These are phyloP conservation scores for Allomyces javanicus DNA, from an alignment of 192 early-diverging fungal genomes.

Conservation along the genomic window DNA sequence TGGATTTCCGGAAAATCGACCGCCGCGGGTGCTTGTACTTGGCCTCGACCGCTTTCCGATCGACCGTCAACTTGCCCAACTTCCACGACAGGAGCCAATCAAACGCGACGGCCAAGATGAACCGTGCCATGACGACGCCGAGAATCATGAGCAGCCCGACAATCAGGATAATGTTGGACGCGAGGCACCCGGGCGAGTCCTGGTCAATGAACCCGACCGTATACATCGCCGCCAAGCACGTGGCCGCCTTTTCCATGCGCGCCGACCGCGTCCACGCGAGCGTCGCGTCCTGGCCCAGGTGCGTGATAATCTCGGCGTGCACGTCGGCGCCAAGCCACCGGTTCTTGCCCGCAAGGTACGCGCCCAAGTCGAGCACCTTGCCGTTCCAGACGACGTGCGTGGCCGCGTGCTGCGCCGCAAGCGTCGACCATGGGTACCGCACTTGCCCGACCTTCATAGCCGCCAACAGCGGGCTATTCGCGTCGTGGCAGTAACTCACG, in stretches of 20 bases:
- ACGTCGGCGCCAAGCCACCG: conserved; percentile 6
- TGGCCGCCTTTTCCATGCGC: conserved; percentile 4
- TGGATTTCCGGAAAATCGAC: background rate
- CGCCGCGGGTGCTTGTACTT: background rate
- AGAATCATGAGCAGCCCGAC: conserved; percentile 17
- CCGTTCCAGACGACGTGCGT: conserved; percentile 53
- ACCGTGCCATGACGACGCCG: conserved; percentile 9
- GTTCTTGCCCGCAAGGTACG: conserved; percentile 3
- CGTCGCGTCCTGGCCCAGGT: conserved; percentile 9
- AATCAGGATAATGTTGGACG: conserved; percentile 15
- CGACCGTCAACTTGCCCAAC: background rate
- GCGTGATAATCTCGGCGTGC: conserved; percentile 6
- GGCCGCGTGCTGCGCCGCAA: conserved; percentile 15
- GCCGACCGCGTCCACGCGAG: conserved; percentile 4
- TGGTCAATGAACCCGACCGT: conserved; percentile 11
- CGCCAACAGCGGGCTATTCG: conserved; percentile 6
- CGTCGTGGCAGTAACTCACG: conserved; percentile 3
- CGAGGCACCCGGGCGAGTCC: conserved; percentile 12
- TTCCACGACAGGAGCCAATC: background rate
- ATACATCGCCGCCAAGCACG: conserved; percentile 12
- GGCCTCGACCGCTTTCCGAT: background rate
- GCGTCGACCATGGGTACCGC: conserved; percentile 49
- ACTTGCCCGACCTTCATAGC: conserved; percentile 6
- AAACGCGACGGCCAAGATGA: background rate
- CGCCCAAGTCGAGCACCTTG: conserved; percentile 48